These are phyloP conservation scores for Cicer cuneatum DNA, from an alignment of 306 rosid genomes.

Conservation along the genomic window DNA sequence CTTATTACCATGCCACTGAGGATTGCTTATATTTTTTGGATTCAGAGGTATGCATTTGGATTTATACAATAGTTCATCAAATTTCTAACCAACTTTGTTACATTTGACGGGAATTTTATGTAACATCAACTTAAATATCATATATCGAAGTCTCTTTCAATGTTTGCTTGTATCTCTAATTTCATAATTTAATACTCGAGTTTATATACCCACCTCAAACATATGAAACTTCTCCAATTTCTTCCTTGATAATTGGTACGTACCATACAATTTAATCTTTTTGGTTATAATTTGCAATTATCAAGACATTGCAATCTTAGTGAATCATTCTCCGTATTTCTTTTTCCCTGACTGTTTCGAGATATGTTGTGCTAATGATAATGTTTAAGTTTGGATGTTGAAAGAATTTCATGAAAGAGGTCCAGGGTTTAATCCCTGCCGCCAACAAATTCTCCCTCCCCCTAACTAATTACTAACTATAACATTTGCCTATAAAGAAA, in stretches of 20 bases:
- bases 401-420: no score
- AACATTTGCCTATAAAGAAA: no score
- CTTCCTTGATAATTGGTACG: background rate
- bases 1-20: slow-evolving; percentile 66
- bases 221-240: background rate
- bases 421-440: no score
- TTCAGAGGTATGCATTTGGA: slow-evolving; percentile 76
- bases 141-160: background rate
- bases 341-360: background rate
- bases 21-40: slow-evolving; percentile 88
- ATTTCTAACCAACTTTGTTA: slow-evolving; percentile 18
- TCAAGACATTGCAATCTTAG: background rate
- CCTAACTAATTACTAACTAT: no score
- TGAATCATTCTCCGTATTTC: background rate
- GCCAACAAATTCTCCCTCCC: no score
- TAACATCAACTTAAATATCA: background rate
- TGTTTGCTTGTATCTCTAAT: background rate
- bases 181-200: no score
- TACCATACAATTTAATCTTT: background rate
- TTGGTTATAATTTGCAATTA: background rate
- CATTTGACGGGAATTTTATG: slow-evolving; percentile 25
- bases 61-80: background rate
- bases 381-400: no score
- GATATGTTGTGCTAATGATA: background rate
- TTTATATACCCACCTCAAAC: background rate